Conservation (phyloP, 495 filamentous ascomycete species). For the Hypoxylon subgilvum region DNA sequence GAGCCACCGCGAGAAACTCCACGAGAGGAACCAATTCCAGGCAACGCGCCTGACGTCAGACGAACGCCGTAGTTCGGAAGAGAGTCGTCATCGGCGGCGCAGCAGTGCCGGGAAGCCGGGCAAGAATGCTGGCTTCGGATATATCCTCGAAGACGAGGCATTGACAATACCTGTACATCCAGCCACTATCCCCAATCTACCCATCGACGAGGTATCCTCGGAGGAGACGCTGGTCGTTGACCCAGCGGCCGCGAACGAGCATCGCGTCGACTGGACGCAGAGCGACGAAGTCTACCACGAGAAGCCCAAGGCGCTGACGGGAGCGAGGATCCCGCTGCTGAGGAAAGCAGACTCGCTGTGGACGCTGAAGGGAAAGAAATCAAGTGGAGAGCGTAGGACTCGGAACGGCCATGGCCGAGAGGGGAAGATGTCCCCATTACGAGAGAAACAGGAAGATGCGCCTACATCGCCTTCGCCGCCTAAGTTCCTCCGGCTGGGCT, state of each 20-base stretch:
- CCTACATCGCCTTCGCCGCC: conserved; percentile 9
- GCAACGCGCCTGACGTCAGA: neutral
- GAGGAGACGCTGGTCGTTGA: conserved; percentile 35
- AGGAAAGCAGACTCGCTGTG: conserved; percentile 50
- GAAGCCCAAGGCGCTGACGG: conserved; percentile 23
- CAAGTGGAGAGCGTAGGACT: conserved; percentile 25
- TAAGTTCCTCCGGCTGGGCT: conserved; percentile 31
- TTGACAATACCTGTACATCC: neutral
- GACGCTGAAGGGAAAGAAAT: conserved; percentile 42
- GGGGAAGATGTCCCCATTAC: conserved; percentile 3
- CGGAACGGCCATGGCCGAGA: conserved; percentile 4
- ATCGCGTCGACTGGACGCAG: conserved; percentile 56
- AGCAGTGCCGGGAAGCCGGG: neutral
- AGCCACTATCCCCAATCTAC: neutral
- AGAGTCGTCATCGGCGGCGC: conserved; percentile 2
- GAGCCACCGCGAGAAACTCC: conserved; percentile 19
- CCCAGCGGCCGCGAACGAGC: conserved; percentile 22
- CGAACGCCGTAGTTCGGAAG: neutral
- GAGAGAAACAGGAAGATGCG: conserved; percentile 16
- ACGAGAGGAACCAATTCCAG: conserved; percentile 35
- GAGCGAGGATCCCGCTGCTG: conserved; percentile 39
- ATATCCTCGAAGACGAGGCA: conserved; percentile 20
- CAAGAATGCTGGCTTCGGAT: conserved; percentile 21
- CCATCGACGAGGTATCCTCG: conserved; percentile 23
- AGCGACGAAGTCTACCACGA: conserved; percentile 45